Conservation (phyloP, 148 eudicot species). For the Vaccinium darrowii region DNA sequence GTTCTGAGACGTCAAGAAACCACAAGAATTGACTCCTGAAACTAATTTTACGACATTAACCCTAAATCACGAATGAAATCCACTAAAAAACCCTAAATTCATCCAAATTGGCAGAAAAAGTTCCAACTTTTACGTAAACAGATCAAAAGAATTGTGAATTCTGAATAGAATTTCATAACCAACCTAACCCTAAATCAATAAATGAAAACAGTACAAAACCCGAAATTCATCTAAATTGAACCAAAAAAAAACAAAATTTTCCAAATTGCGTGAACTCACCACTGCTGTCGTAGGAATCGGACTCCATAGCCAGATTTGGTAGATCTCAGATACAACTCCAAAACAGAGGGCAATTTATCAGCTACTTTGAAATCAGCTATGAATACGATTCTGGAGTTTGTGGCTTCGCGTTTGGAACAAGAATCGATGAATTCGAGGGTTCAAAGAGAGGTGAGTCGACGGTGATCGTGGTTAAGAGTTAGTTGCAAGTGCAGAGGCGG, state of each 20-base stretch:
- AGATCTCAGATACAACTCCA: neutral
- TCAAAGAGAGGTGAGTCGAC: neutral
- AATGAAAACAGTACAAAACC: neutral
- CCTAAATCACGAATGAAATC: slow-evolving; percentile 4
- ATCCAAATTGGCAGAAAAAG: neutral
- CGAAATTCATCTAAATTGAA: neutral
- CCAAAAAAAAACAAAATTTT: neutral
- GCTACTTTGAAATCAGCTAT: neutral
- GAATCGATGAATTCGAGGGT: neutral
- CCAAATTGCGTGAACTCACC: slow-evolving; percentile 25
- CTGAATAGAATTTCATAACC: neutral
- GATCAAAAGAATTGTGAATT: neutral
- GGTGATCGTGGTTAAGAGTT: neutral
- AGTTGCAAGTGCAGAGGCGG: neutral
- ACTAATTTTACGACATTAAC: neutral
- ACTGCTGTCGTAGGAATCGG: slow-evolving; percentile 44
- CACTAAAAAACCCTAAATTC: slow-evolving; percentile 4
- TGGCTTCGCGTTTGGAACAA: neutral
- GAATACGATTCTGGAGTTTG: neutral
- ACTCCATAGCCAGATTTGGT: slow-evolving; percentile 44
- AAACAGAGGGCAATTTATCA: neutral
- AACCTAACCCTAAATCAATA: slow-evolving; percentile 7
- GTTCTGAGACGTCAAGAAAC: neutral
- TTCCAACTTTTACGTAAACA: neutral
- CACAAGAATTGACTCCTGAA: neutral